Evolutionary conservation across 129 eudicot species (phyloP).

Genomic region (Pittosporum tobira): DNA sequence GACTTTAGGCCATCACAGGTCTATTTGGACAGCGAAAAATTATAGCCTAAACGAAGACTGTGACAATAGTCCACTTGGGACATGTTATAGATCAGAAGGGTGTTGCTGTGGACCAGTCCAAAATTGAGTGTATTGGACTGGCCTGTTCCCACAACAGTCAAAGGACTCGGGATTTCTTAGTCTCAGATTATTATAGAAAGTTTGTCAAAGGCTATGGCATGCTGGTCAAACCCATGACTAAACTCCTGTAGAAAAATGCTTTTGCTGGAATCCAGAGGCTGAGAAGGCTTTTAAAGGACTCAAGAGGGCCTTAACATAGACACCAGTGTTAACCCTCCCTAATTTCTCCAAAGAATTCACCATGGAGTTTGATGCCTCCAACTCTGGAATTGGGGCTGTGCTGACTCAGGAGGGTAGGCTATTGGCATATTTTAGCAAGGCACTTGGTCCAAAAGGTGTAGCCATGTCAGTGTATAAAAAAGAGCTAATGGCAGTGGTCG

Average conservation of each 20-base stretch:
- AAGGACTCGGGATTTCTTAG: background rate
- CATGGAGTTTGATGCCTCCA: background rate
- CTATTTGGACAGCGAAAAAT: too few species aligned
- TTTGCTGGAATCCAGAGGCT: background rate
- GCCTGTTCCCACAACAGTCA: too few species aligned
- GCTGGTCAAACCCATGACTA: background rate
- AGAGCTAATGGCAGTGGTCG: conserved; percentile 1
- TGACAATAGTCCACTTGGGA: too few species aligned
- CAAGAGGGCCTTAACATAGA: background rate
- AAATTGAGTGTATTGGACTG: too few species aligned
- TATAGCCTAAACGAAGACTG: too few species aligned
- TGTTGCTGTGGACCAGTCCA: too few species aligned
- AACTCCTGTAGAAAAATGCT: background rate
- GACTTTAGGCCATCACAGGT: too few species aligned
- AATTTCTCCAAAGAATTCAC: too few species aligned
- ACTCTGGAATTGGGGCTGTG: background rate
- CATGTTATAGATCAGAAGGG: too few species aligned
- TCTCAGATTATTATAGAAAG: background rate
- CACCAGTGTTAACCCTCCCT: background rate
- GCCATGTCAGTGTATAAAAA: background rate
- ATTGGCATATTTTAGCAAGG: background rate
- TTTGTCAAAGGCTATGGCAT: background rate
- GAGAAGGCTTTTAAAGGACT: background rate
- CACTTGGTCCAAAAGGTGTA: background rate
- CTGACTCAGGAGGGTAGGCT: background rate